Evolutionary conservation across 2,329 filamentous ascomycete genomes (phyloP), one percentile per base, ranked within the genome.

Genomic region (Metarhizium rileyi): DNA sequence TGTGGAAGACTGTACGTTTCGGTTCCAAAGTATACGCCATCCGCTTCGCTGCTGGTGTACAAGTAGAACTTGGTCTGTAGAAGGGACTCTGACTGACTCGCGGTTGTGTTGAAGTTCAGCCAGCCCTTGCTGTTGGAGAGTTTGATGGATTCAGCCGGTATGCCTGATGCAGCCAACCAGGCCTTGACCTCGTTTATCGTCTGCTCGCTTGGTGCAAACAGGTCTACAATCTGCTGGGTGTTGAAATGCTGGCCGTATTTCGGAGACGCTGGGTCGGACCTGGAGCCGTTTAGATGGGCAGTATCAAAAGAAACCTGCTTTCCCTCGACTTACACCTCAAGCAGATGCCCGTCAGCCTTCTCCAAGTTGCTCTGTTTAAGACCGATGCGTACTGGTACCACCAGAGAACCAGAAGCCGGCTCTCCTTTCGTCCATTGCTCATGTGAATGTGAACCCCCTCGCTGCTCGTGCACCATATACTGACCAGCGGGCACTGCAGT

Each of bases 141-240:
- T 38, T 63, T 64, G 41, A 82, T 67, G 4, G 75, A 69, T 3
- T 66, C 64, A 2, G 61, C 59, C 18, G 68, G 57, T 41, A 83
- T 76, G 6, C 79, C 80, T 22, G 72, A 70, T 5, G 63, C 59
- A 20, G 67, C 61, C n/a, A 83, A 68, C 79, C 79, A 83, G 8
- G 66, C 56, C 56, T 70, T 70, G 27, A 81, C 74, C 1, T 70
- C 63, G 16, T 71, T 64, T 3, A 81, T 70, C 5, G 74, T 65
- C 40, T 77, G 70, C 6, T 64, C 54, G 14, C 54, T 56, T 1
- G 70, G 68, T 8, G 70, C 64, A 60, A 75, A 76, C 46, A 65
- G 69, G 10, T 69, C 64, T 8, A 66, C 61, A 2, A 76, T 60
- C 55, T 74, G 61, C 23, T 70, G 61, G 2, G 65, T 55, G 5